phyloP scores from a whole-genome alignment of 768 basidiomycete species.

The Podaxis sp. region DNA sequence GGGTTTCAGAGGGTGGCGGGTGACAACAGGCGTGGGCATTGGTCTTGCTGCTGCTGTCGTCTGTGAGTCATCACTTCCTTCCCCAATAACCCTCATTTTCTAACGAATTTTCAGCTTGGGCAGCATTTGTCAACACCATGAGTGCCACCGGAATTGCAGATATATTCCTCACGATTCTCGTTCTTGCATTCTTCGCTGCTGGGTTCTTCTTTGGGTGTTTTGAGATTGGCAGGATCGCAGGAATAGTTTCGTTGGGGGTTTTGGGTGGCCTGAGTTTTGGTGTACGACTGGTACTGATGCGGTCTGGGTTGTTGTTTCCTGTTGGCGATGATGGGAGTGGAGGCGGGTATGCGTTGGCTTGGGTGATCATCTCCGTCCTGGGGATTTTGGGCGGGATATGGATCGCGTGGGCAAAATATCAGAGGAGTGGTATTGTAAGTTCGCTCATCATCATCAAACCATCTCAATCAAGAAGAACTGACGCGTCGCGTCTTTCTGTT shows the following conservation, averaged over 20 bases:
- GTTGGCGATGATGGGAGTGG: conserved; percentile 11
- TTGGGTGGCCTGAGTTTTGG: conserved; percentile 58
- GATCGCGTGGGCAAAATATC: conserved; percentile 37
- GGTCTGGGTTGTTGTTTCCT: conserved; percentile 46
- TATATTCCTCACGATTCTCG: conserved; percentile 44
- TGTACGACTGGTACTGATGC: conserved; percentile 51
- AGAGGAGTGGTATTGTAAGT: conserved; percentile 52
- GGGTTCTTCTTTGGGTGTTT: conserved; percentile 57
- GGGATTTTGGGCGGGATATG: conserved; percentile 40
- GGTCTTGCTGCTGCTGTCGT: conserved; percentile 50
- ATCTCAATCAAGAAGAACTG: neutral
- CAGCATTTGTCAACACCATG: conserved; percentile 57
- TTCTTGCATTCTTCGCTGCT: conserved; percentile 46
- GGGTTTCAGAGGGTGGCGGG: conserved; percentile 55
- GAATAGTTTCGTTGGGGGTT: conserved; percentile 44
- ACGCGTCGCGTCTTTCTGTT: neutral
- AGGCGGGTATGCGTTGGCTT: conserved; percentile 40
- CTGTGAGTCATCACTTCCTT: conserved; percentile 29
- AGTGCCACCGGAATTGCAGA: conserved; percentile 49
- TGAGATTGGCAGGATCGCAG: conserved; percentile 45
- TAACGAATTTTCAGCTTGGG: conserved; percentile 47
- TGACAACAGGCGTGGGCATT: conserved; percentile 53
- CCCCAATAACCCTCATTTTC: neutral
- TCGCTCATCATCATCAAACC: neutral
- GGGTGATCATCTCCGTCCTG: conserved; percentile 48